Percentiles rank a stretch among this genome's conserved stretches.
phyloP scores from a whole-genome alignment of 352 stramenopile species.

The Globisporangium iwayamae region DNA sequence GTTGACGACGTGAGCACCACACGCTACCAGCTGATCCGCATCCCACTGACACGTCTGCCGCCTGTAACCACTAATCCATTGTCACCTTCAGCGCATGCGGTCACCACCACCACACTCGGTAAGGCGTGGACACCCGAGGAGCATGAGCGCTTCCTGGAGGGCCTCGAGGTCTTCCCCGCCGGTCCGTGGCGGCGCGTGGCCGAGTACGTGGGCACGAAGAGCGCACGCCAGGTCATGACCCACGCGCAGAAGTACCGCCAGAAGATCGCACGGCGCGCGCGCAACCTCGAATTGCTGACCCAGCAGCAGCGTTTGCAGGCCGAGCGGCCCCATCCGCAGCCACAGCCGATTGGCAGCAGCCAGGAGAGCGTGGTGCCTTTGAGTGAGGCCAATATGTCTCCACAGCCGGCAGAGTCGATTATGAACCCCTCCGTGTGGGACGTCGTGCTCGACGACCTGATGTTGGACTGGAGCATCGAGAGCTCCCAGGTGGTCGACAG shows the following conservation, averaged over 20 bases:
- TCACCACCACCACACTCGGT: not conserved
- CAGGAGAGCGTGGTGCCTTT: not conserved
- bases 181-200: slow-evolving; percentile 54
- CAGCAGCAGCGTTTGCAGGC: not conserved
- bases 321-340: not conserved
- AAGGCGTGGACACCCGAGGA: not conserved
- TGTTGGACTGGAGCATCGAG: not conserved
- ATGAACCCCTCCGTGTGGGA: not conserved
- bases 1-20: not conserved
- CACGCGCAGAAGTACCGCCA: slow-evolving; percentile 93
- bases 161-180: slow-evolving; percentile 40
- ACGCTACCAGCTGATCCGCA: not conserved
- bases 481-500: not conserved
- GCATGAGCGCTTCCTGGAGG: slow-evolving; percentile 41
- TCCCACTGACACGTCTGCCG: not conserved
- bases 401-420: not conserved
- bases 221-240: slow-evolving; percentile 86
- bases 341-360: not conserved
- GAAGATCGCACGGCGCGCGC: slow-evolving; percentile 44
- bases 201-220: slow-evolving; percentile 46
- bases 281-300: not conserved
- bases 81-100: not conserved
- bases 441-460: not conserved
- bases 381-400: not conserved
- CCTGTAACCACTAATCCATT: not conserved